These are phyloP conservation scores for Tolypocladium paradoxum DNA, from an alignment of 2,329 filamentous ascomycete species.

Conservation along the genomic window DNA sequence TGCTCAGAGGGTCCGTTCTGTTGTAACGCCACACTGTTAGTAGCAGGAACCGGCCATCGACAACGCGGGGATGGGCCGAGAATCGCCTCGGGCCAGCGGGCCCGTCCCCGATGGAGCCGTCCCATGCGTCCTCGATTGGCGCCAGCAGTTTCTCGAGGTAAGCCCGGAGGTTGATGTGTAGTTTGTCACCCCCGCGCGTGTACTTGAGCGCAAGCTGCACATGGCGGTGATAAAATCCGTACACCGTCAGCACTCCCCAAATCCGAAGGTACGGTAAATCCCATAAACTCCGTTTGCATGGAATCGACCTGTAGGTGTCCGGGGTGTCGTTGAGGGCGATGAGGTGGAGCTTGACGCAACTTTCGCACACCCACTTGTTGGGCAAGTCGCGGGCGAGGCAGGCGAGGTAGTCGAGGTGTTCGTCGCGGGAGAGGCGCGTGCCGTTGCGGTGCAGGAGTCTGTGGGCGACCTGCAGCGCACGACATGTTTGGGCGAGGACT, in stretches of 20 bases:
- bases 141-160: constrained; percentile 2
- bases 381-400: constrained; percentile 3
- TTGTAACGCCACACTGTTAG: neutral
- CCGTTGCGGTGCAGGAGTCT: neutral
- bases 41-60: constrained; percentile 6
- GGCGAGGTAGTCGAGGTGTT: constrained; percentile 2
- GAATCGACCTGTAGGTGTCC: neutral
- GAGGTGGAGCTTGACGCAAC: constrained; percentile 3
- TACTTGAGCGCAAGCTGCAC: constrained; percentile 7
- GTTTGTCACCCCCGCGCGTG: neutral
- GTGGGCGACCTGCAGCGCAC: neutral
- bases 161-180: neutral
- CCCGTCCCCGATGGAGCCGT: neutral
- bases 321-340: neutral
- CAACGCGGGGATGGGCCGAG: constrained; percentile 3
- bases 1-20: neutral
- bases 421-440: neutral
- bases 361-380: constrained; percentile 5
- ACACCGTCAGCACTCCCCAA: no score
- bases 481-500: neutral
- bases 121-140: neutral
- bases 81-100: neutral
- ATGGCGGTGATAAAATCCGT: neutral
- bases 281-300: neutral
- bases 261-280: neutral